phyloP scores from a whole-genome alignment of 768 basidiomycete genomes.

The Boletus speciosus region DNA sequence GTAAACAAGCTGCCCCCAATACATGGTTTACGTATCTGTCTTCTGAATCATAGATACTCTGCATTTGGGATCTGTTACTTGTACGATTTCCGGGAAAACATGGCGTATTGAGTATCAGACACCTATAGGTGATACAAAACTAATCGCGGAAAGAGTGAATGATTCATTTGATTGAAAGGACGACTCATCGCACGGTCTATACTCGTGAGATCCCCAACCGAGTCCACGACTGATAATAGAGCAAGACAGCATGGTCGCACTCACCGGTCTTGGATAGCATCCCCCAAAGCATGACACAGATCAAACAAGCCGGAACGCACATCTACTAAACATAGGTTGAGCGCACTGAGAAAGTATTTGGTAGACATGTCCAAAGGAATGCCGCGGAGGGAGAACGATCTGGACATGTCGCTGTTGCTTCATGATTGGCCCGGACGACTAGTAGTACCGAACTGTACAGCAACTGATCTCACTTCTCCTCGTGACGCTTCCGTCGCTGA shows the following conservation, averaged over 20 bases:
- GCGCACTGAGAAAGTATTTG: neutral
- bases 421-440: neutral
- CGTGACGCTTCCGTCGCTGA: neutral
- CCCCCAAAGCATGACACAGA: neutral
- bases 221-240: neutral
- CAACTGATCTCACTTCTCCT: neutral
- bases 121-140: neutral
- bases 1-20: neutral
- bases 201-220: neutral
- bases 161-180: neutral
- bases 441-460: neutral
- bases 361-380: neutral
- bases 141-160: neutral
- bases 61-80: neutral
- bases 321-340: neutral
- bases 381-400: neutral
- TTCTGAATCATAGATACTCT: neutral
- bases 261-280: neutral
- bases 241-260: neutral
- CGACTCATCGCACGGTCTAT: neutral
- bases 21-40: too few relatives aligned
- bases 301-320: neutral
- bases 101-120: neutral
- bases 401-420: neutral
- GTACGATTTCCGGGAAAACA: too few relatives aligned